Percentiles rank a stretch among this genome's conserved stretches.
These are phyloP conservation scores for Marasmius oreades DNA, from an alignment of 1,284 basidiomycete genomes.

Conservation along the genomic window DNA sequence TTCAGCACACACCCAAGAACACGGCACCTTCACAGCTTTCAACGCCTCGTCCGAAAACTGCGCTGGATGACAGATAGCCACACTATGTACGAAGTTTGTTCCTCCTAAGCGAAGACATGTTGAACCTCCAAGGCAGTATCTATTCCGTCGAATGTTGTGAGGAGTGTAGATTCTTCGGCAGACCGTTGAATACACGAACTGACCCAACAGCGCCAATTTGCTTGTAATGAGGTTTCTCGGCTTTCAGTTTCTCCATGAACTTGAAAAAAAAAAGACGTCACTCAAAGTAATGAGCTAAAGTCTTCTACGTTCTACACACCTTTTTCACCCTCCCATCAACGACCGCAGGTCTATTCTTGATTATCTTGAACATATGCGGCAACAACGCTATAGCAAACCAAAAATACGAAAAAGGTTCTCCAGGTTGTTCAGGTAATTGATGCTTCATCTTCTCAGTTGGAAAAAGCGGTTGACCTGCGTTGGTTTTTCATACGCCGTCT, in stretches of 20 bases:
- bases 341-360: constrained; percentile 36
- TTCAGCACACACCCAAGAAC: constrained; percentile 56
- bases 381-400: constrained; percentile 28
- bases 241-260: constrained; percentile 47
- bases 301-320: constrained; percentile 19
- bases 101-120: constrained; percentile 38
- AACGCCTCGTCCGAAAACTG: constrained; percentile 34
- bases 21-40: constrained; percentile 47
- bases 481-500: neutral
- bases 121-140: constrained; percentile 63
- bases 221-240: constrained; percentile 47
- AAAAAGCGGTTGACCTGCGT: constrained; percentile 39
- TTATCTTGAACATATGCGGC: constrained; percentile 28
- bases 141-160: constrained; percentile 17
- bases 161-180: too few relatives aligned
- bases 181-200: constrained; percentile 9
- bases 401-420: constrained; percentile 32
- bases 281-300: too few relatives aligned
- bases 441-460: constrained; percentile 27
- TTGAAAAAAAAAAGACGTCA: constrained; percentile 19
- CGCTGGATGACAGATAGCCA: constrained; percentile 58
- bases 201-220: constrained; percentile 62
- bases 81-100: constrained; percentile 39
- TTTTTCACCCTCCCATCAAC: constrained; percentile 32
- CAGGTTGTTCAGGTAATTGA: constrained; percentile 37